Base-by-base conservation (phyloP, 352 stramenopile genomes). In the Globisporangium heterothallicum region DNA sequence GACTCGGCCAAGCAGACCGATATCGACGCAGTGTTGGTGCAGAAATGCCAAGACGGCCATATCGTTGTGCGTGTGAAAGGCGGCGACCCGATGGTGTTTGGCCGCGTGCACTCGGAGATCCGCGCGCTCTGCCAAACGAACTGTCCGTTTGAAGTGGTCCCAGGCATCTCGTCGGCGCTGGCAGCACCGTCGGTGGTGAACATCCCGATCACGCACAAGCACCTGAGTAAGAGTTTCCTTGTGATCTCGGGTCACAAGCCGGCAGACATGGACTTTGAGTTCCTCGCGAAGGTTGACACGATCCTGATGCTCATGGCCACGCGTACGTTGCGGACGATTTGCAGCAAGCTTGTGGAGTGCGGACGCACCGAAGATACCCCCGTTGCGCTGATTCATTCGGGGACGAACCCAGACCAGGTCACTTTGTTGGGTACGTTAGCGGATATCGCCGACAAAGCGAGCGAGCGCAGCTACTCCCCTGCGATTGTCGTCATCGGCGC, bases 221-320 rank as follows among this genome's bases (percentile, higher is more conserved):
- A 74, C 35, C 30, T 85, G 58, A 83, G 74, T 53, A 75, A 64
- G 36, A 78, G 50, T 53, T 80, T 88, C 27, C 51, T 86, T n/a
- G 72, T 86, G 3, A 61, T 85, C 42, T 88, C 74, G 16, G 70
- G 75, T 5, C 78, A 88, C 61, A 84, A 84, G 27, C 78, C 78
- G 0, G 66, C 64, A 26, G 74, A 88, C 42, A 84, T 88, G 73
- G 68, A 88, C 61, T 64, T 97, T 95, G 26, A 88, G 75, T 58
- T 97, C 86, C 61, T 97, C 86, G 7, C 88, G 69, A 75, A 96
- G 83, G 64, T 97, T 86, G 26, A 97, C 78, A 43, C 92, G 84
- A 27, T 91, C 88, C 27, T 94, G 78, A 69, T 97, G 97, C 7
- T 92, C 91, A 12, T 88, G 84, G 22, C 92, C 86, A 67, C 89